Base-by-base conservation (phyloP, 768 basidiomycete species). In the Agaricus subrufescens region DNA sequence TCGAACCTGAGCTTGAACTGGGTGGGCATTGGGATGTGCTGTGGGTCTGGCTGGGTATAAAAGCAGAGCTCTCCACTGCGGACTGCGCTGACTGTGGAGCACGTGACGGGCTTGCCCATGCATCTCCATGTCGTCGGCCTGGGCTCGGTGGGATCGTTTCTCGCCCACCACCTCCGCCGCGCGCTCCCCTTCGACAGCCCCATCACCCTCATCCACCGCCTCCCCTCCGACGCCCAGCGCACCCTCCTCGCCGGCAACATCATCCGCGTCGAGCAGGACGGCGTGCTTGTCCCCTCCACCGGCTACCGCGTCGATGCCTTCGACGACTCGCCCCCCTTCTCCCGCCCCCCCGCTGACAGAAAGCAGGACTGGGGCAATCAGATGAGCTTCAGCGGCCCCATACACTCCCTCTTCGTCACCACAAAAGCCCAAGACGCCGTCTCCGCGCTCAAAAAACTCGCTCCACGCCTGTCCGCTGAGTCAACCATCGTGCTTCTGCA, bases 401-500 rank as follows among this genome's bases (percentile, higher is more conserved):
- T 97, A 63, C 78, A 87, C 29, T 85, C 90, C 1, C 81, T 99
- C 53, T 75, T 98, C 67, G 79, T 98, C 58, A 82, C 91, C 42
- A 82, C 89, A 52, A 96, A 95, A 68, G 87, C 91, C 1, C 77
- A 84, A 14, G 74, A 79, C 8, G 89, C 88, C 3, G 50, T 86
- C 3, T 64, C 68, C 2, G 83, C 87, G 3, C 61, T 99, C 37
- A 67, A 70, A 15, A 65, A 68, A 0, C 79, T 98, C 54, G 70
- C 79, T 15, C 82, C 81, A 11, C 82, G 93, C 15, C 70, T 98
- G 19, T 75, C 78, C 3, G 66, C 78, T 0, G 68, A 79, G 49
- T 89, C 87, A 44, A 96, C 94, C 37, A 85, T 98, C 60, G 90
- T 96, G 2, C 80, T 99, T n/a, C 70, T 98, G 52, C 91, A 96